Percentiles rank a stretch among this genome's conserved stretches.
These are phyloP conservation scores for Lactuca sativa DNA, from an alignment of 129 eudicot genomes.

Conservation along the genomic window DNA sequence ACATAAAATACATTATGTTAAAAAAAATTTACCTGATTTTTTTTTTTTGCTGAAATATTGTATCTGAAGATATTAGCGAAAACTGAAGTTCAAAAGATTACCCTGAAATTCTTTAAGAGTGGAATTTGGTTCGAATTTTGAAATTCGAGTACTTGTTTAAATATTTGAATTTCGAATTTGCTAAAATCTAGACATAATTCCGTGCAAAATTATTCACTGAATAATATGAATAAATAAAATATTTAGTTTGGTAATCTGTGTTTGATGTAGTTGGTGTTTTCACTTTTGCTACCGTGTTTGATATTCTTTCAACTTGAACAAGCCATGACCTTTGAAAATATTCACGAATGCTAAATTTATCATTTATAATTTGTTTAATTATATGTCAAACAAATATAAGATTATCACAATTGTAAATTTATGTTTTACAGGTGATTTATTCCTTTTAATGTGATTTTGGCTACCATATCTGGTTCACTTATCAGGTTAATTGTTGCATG, in stretches of 20 bases:
- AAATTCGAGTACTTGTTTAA: too few relatives aligned
- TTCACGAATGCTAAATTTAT: constrained; percentile 66
- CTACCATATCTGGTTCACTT: constrained; percentile 78
- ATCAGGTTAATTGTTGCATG: constrained; percentile 79
- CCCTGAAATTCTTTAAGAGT: too few relatives aligned
- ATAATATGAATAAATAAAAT: too few relatives aligned
- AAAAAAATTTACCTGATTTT: too few relatives aligned
- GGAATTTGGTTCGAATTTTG: too few relatives aligned
- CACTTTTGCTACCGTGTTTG: constrained; percentile 89
- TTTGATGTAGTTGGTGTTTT: constrained; percentile 77
- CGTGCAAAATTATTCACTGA: too few relatives aligned
- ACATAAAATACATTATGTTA: too few relatives aligned
- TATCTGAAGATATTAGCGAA: too few relatives aligned
- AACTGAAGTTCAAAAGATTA: too few relatives aligned
- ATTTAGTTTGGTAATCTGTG: neutral
- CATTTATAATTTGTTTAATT: neutral
- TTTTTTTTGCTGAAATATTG: too few relatives aligned
- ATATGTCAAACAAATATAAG: neutral
- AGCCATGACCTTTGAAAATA: constrained; percentile 81
- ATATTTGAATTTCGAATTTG: too few relatives aligned
- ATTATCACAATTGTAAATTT: neutral
- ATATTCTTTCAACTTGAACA: constrained; percentile 96
- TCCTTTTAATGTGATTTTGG: constrained; percentile 73
- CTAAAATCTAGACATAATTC: too few relatives aligned
- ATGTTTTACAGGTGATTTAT: constrained; percentile 84